Conservation (phyloP, 306 rosid genomes). For the Rubus idaeus region DNA sequence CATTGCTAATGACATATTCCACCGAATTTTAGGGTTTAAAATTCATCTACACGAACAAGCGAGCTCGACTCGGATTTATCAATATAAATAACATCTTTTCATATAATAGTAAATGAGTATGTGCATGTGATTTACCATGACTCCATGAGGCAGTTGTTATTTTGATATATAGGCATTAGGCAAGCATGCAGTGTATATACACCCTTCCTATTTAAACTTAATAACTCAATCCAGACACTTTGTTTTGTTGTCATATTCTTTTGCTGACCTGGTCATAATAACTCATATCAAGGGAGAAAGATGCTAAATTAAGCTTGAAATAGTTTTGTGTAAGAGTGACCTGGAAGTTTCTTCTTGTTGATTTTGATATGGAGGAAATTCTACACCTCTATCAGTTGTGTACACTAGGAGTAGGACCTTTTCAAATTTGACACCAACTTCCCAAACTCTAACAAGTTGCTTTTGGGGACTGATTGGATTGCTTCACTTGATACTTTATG, state of each 20-base stretch:
- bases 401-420: background rate
- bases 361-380: constrained; percentile 2
- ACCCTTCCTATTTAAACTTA: background rate
- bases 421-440: constrained; percentile 9
- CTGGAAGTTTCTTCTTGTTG: background rate
- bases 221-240: background rate
- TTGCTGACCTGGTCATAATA: background rate
- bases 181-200: background rate
- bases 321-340: background rate
- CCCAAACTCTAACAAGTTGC: constrained; percentile 5
- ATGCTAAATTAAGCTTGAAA: background rate
- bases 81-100: background rate
- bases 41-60: background rate
- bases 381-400: constrained; percentile 4
- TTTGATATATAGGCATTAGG: background rate
- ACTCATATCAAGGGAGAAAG: background rate
- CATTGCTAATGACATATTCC: background rate
- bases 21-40: background rate
- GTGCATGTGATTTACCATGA: background rate
- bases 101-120: background rate
- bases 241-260: background rate
- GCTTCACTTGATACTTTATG: background rate
- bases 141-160: background rate
- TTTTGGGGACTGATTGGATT: background rate
- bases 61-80: background rate